phyloP scores from a whole-genome alignment of 352 stramenopile genomes.

The Phytophthora pisi region DNA sequence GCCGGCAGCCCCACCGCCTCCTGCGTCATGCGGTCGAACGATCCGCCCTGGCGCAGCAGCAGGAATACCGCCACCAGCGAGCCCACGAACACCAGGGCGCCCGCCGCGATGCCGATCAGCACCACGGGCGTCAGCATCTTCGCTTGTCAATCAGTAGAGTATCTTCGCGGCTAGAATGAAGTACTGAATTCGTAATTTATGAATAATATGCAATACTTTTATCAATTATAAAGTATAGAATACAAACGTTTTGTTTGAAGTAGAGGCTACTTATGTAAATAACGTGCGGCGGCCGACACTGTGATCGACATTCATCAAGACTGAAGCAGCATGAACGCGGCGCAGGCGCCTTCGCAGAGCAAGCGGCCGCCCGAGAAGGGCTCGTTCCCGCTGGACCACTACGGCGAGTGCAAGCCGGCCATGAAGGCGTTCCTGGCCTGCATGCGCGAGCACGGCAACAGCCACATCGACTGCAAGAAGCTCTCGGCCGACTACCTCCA shows the following conservation, averaged over 20 bases:
- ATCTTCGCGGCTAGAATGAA: background rate
- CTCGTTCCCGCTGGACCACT: slow-evolving; percentile 91
- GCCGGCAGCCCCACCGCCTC: slow-evolving; percentile 74
- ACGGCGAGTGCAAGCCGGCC: slow-evolving; percentile 87
- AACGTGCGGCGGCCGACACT: background rate
- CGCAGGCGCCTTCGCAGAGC: slow-evolving; percentile 68
- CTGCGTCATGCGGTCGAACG: slow-evolving; percentile 88
- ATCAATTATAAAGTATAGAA: background rate
- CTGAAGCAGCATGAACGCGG: slow-evolving; percentile 71
- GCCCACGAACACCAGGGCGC: slow-evolving; percentile 81
- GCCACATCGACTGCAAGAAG: slow-evolving; percentile 91
- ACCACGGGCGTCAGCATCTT: slow-evolving; percentile 65
- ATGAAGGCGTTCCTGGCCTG: slow-evolving; percentile 91
- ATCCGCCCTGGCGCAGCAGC: slow-evolving; percentile 82
- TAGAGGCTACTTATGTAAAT: background rate
- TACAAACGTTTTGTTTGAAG: background rate
- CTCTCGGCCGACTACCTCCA: slow-evolving; percentile 87
- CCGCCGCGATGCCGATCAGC: slow-evolving; percentile 79
- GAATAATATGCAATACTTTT: background rate
- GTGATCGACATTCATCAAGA: background rate
- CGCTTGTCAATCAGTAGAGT: background rate
- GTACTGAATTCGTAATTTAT: background rate
- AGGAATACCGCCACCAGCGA: slow-evolving; percentile 86
- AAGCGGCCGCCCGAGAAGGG: slow-evolving; percentile 89
- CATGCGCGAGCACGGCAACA: slow-evolving; percentile 80